Base-by-base conservation (phyloP, 2,329 filamentous ascomycete genomes). In the Aspergillus transmontanensis region DNA sequence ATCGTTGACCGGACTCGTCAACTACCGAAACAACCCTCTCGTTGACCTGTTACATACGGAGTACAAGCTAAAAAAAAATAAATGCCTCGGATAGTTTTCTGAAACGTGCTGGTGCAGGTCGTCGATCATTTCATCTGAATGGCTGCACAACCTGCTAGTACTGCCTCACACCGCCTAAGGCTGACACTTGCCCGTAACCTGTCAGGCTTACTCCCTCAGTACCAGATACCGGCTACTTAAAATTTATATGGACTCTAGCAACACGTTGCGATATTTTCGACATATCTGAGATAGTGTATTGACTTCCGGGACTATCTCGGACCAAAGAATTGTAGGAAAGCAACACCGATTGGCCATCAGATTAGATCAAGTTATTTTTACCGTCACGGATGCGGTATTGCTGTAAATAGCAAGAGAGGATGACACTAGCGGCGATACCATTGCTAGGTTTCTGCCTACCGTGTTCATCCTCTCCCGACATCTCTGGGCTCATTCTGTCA, bases 351-450 rank as follows among this genome's bases (percentile, higher is more conserved):
- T 51, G 34, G 21, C 71, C 72, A 69, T 86, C 84, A 85, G 84
- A 86, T 86, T 86, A 86, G 84, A 87, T 86, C 84, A 87, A 87
- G 85, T 86, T 78, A 82, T 82, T 77, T 79, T 62, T 65, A 71
- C 83, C 80, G 69, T 83, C 83, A 85, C 71, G 69, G 79, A 74
- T 69, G 68, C 64, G 53, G 57, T 59, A 61, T 62, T 60, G 55
- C 55, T 66, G 45, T 34, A 51, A 65, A 54, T 28, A 43, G 43
- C 68, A 68, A 63, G 69, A 66, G 68, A 48, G 45, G 57, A 48
- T 58, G 59, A 23, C 23, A 45, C 67, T 69, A 65, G 66, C 50
- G 63, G 68, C 67, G 61, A 70, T 69, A 66, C 66, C 65, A 48
- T 46, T 46, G 28, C 21, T 19, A 48, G 66, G 66, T 71, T 63